These are phyloP conservation scores for Rhizopus stolonifer DNA, from an alignment of 371 early-diverging fungal species.

Conservation along the genomic window DNA sequence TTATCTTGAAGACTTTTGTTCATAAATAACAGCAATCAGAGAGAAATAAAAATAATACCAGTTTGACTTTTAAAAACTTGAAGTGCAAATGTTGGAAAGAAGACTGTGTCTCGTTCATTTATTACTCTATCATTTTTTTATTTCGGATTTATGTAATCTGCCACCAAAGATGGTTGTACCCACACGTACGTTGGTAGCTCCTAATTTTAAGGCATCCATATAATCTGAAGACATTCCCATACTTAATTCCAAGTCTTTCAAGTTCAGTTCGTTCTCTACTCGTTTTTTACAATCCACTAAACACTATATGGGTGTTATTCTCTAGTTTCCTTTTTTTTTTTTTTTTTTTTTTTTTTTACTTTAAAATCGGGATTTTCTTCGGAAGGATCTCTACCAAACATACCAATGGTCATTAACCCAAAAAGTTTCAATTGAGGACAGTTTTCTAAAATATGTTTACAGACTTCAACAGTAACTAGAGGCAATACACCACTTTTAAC, in stretches of 20 bases:
- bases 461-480: conserved; percentile 45
- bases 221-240: conserved; percentile 99
- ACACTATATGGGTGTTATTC: conserved; percentile 20
- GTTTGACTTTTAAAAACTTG: no score
- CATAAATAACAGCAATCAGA: no score
- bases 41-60: no score
- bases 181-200: conserved; percentile 90
- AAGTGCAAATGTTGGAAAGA: no score
- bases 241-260: conserved; percentile 69
- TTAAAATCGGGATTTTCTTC: conserved; percentile 86
- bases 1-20: no score
- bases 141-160: conserved; percentile 13
- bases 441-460: conserved; percentile 59
- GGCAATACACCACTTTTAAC: conserved; percentile 81
- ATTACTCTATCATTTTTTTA: conserved; percentile 6
- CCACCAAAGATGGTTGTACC: conserved; percentile 92
- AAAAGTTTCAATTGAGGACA: conserved; percentile 71
- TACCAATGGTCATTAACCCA: conserved; percentile 97
- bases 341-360: conserved; percentile 34
- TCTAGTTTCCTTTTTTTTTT: background rate
- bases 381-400: conserved; percentile 52
- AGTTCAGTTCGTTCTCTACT: conserved; percentile 28
- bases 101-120: no score
- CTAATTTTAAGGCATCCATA: conserved; percentile 76
- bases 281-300: conserved; percentile 43